Evolutionary conservation across 345 rosid species (phyloP), one percentile per base, ranked within the genome.

Genomic region (Psidium friedrichsthalianum): DNA sequence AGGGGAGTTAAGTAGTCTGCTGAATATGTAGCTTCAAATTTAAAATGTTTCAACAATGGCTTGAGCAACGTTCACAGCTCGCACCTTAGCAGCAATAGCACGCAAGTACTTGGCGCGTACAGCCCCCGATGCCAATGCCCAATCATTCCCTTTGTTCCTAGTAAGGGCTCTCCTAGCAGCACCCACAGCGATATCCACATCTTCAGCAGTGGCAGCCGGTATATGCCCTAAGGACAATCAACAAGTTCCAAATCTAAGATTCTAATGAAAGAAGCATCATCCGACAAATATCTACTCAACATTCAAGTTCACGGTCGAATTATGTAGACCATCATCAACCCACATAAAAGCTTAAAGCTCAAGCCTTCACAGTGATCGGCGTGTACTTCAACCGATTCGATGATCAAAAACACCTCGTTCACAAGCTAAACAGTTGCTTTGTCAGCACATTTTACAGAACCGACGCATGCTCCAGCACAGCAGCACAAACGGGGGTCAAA

Each of bases 41-140:
- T 9, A 15, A 69, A 32, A 69, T 18, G 80, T 36, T 69, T 36
- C 12, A 36, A 36, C 25, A 18, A 36, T 36, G 80, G 80, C 80
- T 36, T 3, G 0, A 69, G 80, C 25, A 0, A 36, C 1, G 0
- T 69, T 69, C 2, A 0, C 2, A 0, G 6, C 25, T 13, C 0
- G 1, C 86, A 97, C 99, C 99, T 97, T 98, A 11, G 98, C 94
- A 88, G 99, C 97, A 90, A 98, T 98, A 84, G 98, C 99, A 27
- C 98, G 99, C 88, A 98, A 86, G 86, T 92, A 95, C 93, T 88
- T 96, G 82, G 99, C 99, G 83, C 99, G 98, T 54, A 91, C 87
- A 74, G 96, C 91, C 22, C 99, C 99, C 49, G 98, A 83, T 18
- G 98, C 96, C 1, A 52, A 87, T 32, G 99, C 88, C 99, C 99